Base-by-base conservation (phyloP, 2,329 filamentous ascomycete species). In the Nemania bipapillata region DNA sequence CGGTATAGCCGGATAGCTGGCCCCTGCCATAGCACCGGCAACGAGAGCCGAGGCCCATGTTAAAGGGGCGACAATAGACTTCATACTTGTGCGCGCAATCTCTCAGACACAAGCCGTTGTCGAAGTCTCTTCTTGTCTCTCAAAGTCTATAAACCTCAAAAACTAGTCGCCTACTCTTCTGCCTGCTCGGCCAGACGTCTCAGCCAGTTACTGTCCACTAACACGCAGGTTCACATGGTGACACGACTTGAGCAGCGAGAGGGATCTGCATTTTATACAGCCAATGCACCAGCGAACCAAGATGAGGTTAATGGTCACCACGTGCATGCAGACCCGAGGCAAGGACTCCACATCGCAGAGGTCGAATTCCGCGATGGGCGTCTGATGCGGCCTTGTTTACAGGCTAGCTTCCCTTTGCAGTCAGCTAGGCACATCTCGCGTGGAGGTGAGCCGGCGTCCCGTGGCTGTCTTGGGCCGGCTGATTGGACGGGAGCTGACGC, bases 1-100 rank as follows among this genome's bases (percentile, higher is more conserved):
- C 0, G 86, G 86, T 40, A 82, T 82, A 6, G 81, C 56, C 7
- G 85, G 85, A 70, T 82, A 85, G 61, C 78, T 81, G 3, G 77
- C 80, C 59, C 69, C 63, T 5, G 75, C 76, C 59, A 72, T 47
- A 9, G 54, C 75, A 54, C 74, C 76, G 56, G 65, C 71, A 42
- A 75, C 76, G 49, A 80, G 54, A 32, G 76, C 42, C 15, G 78
- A 77, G 5, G 78, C 67, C 47, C 66, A 70, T 68, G 72, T 76
- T 58, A 77, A 26, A 9, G 65, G 54, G 8, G 61, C 49, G 20
- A 71, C 63, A 50, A 73, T n/a, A 15, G 66, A 70, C 61, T 66
- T 75, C 77, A 79, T 79, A 24, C 62, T 75, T 50, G 35, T 50
- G 35, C 22, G 24, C 3, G 24, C 26, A 28, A 7, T 37, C n/a